Evolutionary conservation across 179 eudicot species (phyloP).

Genomic region (Silene coronaria): DNA sequence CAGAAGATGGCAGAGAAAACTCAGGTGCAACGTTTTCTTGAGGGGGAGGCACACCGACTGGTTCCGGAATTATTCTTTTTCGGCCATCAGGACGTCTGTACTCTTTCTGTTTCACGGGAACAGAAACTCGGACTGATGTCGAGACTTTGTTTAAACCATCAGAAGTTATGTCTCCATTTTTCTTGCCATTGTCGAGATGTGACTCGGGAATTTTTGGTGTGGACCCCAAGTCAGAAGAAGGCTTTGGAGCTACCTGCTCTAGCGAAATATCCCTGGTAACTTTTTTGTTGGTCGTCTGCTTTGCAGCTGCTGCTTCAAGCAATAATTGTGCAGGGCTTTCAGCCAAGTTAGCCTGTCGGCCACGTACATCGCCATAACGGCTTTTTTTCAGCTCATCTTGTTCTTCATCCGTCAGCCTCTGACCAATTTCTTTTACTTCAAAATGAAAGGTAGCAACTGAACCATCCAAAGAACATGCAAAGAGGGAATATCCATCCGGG

Average conservation of each 20-base stretch:
- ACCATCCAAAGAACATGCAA: slow-evolving; percentile 97
- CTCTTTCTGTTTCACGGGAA: slow-evolving; percentile 96
- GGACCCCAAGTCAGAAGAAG: slow-evolving; percentile 34
- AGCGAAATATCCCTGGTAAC: slow-evolving; percentile 32
- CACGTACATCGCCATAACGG: slow-evolving; percentile 94
- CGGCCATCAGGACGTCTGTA: slow-evolving; percentile 95
- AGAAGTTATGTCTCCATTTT: slow-evolving; percentile 36
- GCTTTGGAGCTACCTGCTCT: slow-evolving; percentile 39
- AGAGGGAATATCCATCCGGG: slow-evolving; percentile 96
- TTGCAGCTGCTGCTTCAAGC: slow-evolving; percentile 91
- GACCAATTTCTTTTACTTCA: slow-evolving; percentile 82
- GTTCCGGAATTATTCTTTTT: slow-evolving; percentile 94
- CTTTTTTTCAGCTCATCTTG: slow-evolving; percentile 70
- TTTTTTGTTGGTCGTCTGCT: slow-evolving; percentile 53
- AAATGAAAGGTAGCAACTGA: slow-evolving; percentile 85
- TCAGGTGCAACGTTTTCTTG: slow-evolving; percentile 49
- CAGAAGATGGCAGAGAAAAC: slow-evolving; percentile 36
- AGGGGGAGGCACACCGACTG: slow-evolving; percentile 67
- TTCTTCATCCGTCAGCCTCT: slow-evolving; percentile 66
- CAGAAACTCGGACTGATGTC: slow-evolving; percentile 43
- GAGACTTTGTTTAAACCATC: slow-evolving; percentile 51
- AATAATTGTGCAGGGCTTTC: slow-evolving; percentile 91
- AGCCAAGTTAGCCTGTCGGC: slow-evolving; percentile 81
- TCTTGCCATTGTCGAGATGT: slow-evolving; percentile 52
- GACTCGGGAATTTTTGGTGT: slow-evolving; percentile 40